A percentile compares a stretch with the other conserved stretches of the same genome.
Evolutionary conservation across 2,329 filamentous ascomycete species (phyloP).

Genomic region (Whalleya microplaca): DNA sequence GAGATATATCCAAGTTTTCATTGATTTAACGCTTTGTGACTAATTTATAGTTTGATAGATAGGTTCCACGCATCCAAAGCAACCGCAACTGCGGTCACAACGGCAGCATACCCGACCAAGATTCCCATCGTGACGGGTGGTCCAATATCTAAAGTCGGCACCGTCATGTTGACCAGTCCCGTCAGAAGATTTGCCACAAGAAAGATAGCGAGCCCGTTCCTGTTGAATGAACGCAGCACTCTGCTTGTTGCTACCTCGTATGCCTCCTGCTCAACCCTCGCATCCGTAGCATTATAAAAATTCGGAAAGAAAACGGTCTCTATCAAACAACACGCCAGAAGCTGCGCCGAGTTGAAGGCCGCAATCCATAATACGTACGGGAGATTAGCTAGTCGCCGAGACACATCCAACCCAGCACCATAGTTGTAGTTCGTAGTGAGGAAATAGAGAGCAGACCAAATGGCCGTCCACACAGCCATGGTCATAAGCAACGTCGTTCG

Average conservation of each 20-base stretch:
- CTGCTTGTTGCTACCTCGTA: constrained; percentile 74
- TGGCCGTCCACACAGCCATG: constrained; percentile 64
- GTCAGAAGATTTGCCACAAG: constrained; percentile 87
- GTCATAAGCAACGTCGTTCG: constrained; percentile 63
- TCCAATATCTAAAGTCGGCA: constrained; percentile 77
- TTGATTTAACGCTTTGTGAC: not conserved
- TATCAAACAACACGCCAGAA: constrained; percentile 76
- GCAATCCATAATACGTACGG: constrained; percentile 92
- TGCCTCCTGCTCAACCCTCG: constrained; percentile 63
- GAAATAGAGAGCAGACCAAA: constrained; percentile 74
- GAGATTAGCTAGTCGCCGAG: constrained; percentile 87
- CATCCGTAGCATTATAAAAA: constrained; percentile 62
- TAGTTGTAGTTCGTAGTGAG: constrained; percentile 69
- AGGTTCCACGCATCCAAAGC: constrained; percentile 67
- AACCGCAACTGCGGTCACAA: constrained; percentile 70
- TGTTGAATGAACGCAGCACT: constrained; percentile 83
- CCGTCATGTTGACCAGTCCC: constrained; percentile 82
- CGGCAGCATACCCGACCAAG: constrained; percentile 71
- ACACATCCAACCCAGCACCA: constrained; percentile 77
- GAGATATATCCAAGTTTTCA: no score
- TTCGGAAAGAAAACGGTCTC: constrained; percentile 80
- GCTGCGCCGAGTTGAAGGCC: constrained; percentile 86
- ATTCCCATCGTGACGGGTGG: constrained; percentile 71
- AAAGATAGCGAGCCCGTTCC: constrained; percentile 85
- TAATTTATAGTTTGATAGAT: constrained; percentile 67